These are phyloP conservation scores for Spiraea crenata DNA, from an alignment of 331 rosid genomes.

Conservation along the genomic window DNA sequence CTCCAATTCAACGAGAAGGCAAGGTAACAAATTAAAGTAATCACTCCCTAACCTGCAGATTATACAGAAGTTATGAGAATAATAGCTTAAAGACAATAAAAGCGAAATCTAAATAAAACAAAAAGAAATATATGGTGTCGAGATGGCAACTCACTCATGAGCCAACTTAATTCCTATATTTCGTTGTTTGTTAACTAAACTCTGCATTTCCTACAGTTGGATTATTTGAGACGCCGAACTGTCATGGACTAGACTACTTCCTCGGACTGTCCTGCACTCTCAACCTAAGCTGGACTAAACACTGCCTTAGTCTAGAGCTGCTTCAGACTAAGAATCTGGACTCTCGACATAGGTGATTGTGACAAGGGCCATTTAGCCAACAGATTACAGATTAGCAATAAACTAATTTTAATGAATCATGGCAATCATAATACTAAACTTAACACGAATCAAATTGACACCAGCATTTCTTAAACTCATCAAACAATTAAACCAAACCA, in stretches of 20 bases:
- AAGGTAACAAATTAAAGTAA: constrained; percentile 21
- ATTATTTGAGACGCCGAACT: no score
- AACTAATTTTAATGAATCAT: not conserved
- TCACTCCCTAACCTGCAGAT: constrained; percentile 36
- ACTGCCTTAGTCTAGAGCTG: no score
- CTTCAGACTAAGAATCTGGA: no score
- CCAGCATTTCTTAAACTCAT: not conserved
- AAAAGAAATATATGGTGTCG: not conserved
- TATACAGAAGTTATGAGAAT: not conserved
- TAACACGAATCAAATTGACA: not conserved
- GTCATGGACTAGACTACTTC: no score
- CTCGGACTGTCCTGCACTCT: no score
- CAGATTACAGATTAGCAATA: not conserved
- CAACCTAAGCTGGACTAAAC: no score
- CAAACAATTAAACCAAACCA: not conserved
- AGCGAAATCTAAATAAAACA: not conserved
- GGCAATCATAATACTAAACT: not conserved
- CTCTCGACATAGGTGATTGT: not conserved
- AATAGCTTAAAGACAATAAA: not conserved
- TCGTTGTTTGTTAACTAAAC: not conserved
- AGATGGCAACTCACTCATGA: not conserved
- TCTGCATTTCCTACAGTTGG: not conserved
- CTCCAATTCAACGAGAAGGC: constrained; percentile 14
- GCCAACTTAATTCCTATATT: not conserved
- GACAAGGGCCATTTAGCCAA: constrained; percentile 10